Evolutionary conservation across 306 rosid species (phyloP), one percentile per base, ranked within the genome.

Genomic region (Echinosophora koreensis): DNA sequence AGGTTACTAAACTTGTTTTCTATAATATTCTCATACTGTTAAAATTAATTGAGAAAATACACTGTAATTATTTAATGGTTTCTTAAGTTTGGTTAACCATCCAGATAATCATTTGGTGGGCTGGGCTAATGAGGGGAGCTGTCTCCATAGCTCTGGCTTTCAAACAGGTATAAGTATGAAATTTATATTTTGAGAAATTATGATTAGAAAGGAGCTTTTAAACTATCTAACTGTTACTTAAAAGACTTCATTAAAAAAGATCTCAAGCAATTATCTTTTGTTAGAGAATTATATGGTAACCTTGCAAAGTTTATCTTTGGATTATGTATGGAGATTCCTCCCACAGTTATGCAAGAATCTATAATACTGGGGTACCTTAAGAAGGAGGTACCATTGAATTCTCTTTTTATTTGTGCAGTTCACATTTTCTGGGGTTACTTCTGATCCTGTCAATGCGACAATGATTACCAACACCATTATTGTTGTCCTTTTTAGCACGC

Each of bases 141-240:
- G 97, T 94, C 39, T 94, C 97, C 28, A 89, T 94, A 76, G 98
- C 98, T 75, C 67, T 94, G 82, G 98, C 98, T 73, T 94, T 94
- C 81, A 89, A 92, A 87, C 95, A 92, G 88, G 98, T 88, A 82
- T 14, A 12, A 68, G 27, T 5, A 66, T 44, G 42, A 77, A 11
- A 44, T 70, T 50, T 66, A 14, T 16, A 42, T 27, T 73, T 74
- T 14, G 39, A 71, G 41, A 27, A 22, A 60, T 57, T 42, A 55
- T 51, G 32, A 39, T 41, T 37, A 60, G 17, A 41, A 71, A 39
- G 27, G n/a, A 80, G 5, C 32, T 67, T 5, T 13, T 28, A 39
- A 11, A 52, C 15, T 30, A 10, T 14, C 16, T 34, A 27, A 65
- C 0, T 32, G 1, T 5, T 5, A 60, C 18, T 14, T 7, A 27